Evolutionary conservation across 441 rosid genomes (phyloP).

Genomic region (Erodium chrysanthum): DNA sequence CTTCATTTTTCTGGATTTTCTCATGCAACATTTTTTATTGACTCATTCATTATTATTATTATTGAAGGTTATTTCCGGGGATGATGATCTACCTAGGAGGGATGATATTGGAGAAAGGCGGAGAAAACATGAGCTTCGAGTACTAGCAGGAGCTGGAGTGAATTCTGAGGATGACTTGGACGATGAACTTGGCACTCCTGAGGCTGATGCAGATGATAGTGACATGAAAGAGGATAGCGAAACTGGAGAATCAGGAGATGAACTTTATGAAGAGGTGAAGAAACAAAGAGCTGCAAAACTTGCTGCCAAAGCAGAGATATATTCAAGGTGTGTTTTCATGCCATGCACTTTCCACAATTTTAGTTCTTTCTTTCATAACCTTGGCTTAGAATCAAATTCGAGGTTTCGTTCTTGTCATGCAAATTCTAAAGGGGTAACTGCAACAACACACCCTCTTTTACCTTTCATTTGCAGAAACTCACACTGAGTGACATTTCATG

Average conservation of each 20-base stretch:
- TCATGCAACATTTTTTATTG: not conserved
- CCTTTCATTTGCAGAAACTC: no score
- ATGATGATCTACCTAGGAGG: slow-evolving; percentile 78
- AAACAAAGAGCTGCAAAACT: slow-evolving; percentile 48
- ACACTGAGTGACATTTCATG: no score
- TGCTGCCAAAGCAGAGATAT: slow-evolving; percentile 59
- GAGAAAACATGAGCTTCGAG: slow-evolving; percentile 70
- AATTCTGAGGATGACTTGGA: slow-evolving; percentile 46
- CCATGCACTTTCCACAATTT: not conserved
- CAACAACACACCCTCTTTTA: no score
- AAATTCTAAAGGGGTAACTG: not conserved
- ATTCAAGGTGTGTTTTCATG: slow-evolving; percentile 40
- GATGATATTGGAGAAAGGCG: slow-evolving; percentile 94
- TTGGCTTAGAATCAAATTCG: not conserved
- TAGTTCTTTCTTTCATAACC: not conserved
- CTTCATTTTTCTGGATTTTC: not conserved
- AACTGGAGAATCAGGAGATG: slow-evolving; percentile 50
- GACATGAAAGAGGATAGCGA: slow-evolving; percentile 38
- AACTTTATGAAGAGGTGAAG: slow-evolving; percentile 56
- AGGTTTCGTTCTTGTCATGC: not conserved
- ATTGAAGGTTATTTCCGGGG: slow-evolving; percentile 60
- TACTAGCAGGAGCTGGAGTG: slow-evolving; percentile 72
- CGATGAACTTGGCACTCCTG: slow-evolving; percentile 24
- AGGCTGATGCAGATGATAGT: slow-evolving; percentile 25
- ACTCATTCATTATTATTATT: not conserved